Conservation (phyloP, 805 yeast species). For the Pichia cabralensis region DNA sequence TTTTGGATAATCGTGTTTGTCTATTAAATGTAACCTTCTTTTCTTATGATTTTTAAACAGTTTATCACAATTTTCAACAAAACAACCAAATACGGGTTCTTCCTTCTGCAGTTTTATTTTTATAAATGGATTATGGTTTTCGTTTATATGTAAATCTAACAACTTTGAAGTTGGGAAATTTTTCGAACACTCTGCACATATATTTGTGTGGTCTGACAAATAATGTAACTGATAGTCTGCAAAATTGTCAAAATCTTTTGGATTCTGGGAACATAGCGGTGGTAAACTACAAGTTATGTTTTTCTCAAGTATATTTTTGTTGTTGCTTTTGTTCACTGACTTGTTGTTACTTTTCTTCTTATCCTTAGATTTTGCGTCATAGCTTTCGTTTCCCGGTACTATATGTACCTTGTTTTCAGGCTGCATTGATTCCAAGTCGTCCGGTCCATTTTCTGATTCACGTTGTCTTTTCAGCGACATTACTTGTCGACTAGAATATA, state of each 20-base stretch:
- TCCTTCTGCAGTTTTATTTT: constrained; percentile 29
- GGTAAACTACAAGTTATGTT: constrained; percentile 15
- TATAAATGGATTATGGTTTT: constrained; percentile 42
- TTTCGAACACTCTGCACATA: constrained; percentile 29
- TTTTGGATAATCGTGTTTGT: constrained; percentile 40
- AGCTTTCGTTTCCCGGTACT: too few relatives aligned
- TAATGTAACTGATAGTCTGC: constrained; percentile 19
- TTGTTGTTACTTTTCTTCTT: background rate
- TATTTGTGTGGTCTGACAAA: constrained; percentile 18
- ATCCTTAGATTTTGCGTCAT: background rate
- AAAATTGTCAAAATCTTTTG: constrained; percentile 8
- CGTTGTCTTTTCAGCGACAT: constrained; percentile 9
- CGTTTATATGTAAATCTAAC: constrained; percentile 40
- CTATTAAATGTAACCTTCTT: constrained; percentile 39
- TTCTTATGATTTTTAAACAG: constrained; percentile 29
- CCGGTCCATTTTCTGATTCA: constrained; percentile 8
- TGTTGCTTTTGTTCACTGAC: background rate
- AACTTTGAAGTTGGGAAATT: constrained; percentile 34
- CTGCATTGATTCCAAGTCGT: background rate
- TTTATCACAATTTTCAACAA: constrained; percentile 31
- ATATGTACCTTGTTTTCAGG: too few relatives aligned
- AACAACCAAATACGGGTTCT: constrained; percentile 32
- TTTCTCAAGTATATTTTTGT: background rate
- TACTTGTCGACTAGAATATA: too few relatives aligned
- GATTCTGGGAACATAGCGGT: constrained; percentile 13